Percentiles rank a stretch among this genome's conserved stretches.
Evolutionary conservation across 306 rosid species (phyloP).

Genomic region (Pyrus pyrifolia): DNA sequence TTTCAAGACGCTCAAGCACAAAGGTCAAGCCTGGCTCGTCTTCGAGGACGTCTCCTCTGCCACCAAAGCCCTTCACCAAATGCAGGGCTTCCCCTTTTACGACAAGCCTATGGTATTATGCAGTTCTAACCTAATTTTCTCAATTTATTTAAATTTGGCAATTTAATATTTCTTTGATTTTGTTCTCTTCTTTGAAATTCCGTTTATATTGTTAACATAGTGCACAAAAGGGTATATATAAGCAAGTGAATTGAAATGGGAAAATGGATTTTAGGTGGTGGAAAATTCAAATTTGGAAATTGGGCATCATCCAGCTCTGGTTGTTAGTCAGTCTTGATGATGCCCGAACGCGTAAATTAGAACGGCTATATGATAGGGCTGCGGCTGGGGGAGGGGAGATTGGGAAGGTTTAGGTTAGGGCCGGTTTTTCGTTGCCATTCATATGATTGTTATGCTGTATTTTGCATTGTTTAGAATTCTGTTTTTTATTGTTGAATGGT

Average conservation of each 20-base stretch:
- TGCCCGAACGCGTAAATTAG: neutral
- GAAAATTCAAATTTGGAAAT: neutral
- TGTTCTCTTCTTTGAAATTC: neutral
- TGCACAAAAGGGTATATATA: neutral
- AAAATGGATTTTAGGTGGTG: neutral
- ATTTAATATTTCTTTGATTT: neutral
- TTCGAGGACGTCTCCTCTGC: constrained; percentile 86
- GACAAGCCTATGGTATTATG: constrained; percentile 79
- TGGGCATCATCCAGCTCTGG: neutral
- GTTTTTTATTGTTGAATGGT: neutral
- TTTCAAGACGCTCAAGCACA: constrained; percentile 85
- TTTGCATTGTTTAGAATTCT: neutral
- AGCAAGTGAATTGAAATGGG: neutral
- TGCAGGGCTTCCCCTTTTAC: constrained; percentile 98
- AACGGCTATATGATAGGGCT: neutral
- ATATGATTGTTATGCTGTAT: neutral
- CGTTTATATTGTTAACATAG: neutral
- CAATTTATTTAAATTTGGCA: neutral
- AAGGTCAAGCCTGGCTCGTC: constrained; percentile 97
- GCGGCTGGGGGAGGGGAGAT: neutral
- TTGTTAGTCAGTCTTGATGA: neutral
- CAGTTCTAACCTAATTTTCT: neutral
- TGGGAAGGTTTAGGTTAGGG: neutral
- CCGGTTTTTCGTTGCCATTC: neutral
- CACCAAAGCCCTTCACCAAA: constrained; percentile 84